Evolutionary conservation across 371 early-diverging fungal genomes (phyloP).

Genomic region (Haplosporangium sp.): DNA sequence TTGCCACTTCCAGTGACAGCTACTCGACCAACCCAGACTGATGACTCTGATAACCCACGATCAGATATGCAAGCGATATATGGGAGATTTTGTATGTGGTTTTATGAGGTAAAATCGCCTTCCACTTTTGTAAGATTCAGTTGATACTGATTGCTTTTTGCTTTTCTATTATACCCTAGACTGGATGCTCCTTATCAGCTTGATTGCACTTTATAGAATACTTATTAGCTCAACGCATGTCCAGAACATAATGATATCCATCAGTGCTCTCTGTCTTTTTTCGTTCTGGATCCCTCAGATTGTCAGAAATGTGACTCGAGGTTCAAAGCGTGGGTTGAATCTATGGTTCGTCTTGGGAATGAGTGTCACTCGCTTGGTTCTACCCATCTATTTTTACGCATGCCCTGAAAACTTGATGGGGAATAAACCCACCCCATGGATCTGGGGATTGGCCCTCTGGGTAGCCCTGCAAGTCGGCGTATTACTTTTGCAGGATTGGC

Average conservation of each 20-base stretch:
- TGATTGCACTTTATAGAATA: constrained; percentile 77
- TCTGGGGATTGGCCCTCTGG: constrained; percentile 68
- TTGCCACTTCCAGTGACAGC: constrained; percentile 49
- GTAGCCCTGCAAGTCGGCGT: constrained; percentile 69
- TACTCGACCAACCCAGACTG: constrained; percentile 21
- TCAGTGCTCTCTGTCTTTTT: constrained; percentile 66
- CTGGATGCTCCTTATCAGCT: constrained; percentile 68
- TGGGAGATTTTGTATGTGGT: constrained; percentile 66
- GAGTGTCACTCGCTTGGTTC: constrained; percentile 69
- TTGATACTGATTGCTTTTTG: background rate
- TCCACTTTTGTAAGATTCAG: background rate
- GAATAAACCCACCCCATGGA: constrained; percentile 64
- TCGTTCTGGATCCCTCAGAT: constrained; percentile 90
- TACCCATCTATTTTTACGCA: constrained; percentile 76
- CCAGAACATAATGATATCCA: constrained; percentile 61
- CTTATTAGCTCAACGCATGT: constrained; percentile 65
- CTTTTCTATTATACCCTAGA: constrained; percentile 54
- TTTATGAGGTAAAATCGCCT: too few species aligned
- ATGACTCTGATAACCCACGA: constrained; percentile 43
- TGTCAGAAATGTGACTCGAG: constrained; percentile 71
- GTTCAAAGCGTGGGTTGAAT: constrained; percentile 71
- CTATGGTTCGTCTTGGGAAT: constrained; percentile 71
- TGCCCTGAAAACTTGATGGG: constrained; percentile 72
- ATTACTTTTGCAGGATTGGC: constrained; percentile 74
- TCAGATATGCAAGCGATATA: constrained; percentile 63